Base-by-base conservation (phyloP, 768 basidiomycete genomes). In the Suillus paluster region DNA sequence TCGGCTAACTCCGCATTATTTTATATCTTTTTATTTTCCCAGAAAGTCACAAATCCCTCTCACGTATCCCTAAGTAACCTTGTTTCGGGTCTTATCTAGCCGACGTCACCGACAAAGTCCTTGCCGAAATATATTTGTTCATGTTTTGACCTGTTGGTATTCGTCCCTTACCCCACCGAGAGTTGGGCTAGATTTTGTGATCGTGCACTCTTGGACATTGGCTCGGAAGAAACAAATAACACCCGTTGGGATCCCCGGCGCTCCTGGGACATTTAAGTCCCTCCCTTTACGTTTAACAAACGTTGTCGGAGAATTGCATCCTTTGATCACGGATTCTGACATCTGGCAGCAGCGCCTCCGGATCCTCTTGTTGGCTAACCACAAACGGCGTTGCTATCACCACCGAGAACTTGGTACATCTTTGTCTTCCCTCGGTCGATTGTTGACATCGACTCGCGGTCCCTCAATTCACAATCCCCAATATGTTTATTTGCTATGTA, bases 1-100 rank as follows among this genome's bases (percentile, higher is more conserved):
- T 75, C 73, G 73, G 73, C 71, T 46, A 71, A 57, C 54, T 63
- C 73, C 73, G 74, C 49, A 56, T 58, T 53, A 38, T 58, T 55
- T 55, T 54, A 4, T 42, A 19, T 8, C 58, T 45, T 69, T 61
- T 62, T 61, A 60, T 56, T 60, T 68, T 58, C 41, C 41, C 56
- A 59, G n/a, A 33, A 23, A 55, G n/a, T 61, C 30, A 17, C 38
- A 25, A 27, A 45, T 48, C 54, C 27, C 55, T 58, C 56, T 57
- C 33, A 58, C 45, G 48, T 56, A 44, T 58, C 30, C 30, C 30
- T n/a, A n/a, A n/a, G n/a, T n/a, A n/a, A 25, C 63, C 60, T 39
- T 50, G 50, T 66, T 68, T 45, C 50, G 33, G 41, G 59, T 41
- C 56, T 67, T 69, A 69, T 74, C 73, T 75, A 72, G 41, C 74